Evolutionary conservation across 2,329 filamentous ascomycete species (phyloP), one percentile per base, ranked within the genome.

Genomic region (Paecilomyces dactylethromorphus): DNA sequence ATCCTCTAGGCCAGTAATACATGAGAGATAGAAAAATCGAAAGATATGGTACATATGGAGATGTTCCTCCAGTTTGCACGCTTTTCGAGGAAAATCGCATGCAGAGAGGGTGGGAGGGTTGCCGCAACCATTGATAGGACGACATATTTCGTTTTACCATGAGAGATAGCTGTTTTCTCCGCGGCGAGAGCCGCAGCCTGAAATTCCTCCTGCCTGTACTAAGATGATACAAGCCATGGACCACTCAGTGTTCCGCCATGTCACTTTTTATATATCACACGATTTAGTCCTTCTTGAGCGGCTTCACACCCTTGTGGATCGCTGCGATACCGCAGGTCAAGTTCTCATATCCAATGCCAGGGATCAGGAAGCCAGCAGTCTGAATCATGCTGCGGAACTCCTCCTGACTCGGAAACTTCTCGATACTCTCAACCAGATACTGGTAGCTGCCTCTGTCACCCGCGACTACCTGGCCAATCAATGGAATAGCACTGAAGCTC

Each of bases 341-440:
- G 73, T 99, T 88, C 79, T 97, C 92, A 77, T 90, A 99, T 0
- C 90, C 91, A 56, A 85, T 77, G 1, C 89, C 92, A 1, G 90
- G 91, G 51, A 96, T 86, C 63, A 89, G 79, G 70, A 99, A 99
- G 1, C 93, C 93, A 2, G 91, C 93, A 61, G 73, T 71, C 63
- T 74, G 71, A 60, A 78, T 77, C 75, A 78, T 78, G 33, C 85
- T 82, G 64, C 87, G 84, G 71, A 96, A 99, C 65, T 91, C 86
- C 56, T 86, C 82, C 79, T 99, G 95, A 65, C 81, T 88, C 0
- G 94, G 95, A 72, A 97, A 97, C 54, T 84, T 81, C 77, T 97
- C 92, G 74, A 99, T 99, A 75, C 92, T 97, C 82, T 99, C 94
- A 10, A 99, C 94, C 10, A 99, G 82, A 76, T 99, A 99, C 81